A percentile compares a stretch with the other conserved stretches of the same genome.
These are phyloP conservation scores for Myriosclerotinia scirpicola DNA, from an alignment of 2,329 filamentous ascomycete species.

Conservation along the genomic window DNA sequence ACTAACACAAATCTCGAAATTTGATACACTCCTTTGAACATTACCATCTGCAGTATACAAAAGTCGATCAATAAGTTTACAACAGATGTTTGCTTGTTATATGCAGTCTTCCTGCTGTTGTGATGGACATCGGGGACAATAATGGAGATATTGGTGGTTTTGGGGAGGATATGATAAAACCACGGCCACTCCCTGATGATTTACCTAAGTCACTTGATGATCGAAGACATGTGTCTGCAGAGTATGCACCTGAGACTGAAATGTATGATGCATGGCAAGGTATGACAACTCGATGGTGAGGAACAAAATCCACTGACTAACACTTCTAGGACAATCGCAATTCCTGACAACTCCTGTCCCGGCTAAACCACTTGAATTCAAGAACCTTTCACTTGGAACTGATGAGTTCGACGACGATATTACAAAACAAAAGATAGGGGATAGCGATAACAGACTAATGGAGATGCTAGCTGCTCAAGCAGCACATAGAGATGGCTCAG, in stretches of 20 bases:
- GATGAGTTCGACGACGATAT: constrained; percentile 64
- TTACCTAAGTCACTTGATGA: constrained; percentile 91
- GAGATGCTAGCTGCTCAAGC: constrained; percentile 95
- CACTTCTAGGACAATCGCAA: constrained; percentile 78
- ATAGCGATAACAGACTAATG: constrained; percentile 86
- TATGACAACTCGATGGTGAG: constrained; percentile 39
- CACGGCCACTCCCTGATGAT: constrained; percentile 69
- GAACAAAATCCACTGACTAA: constrained; percentile 28
- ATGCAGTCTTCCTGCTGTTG: constrained; percentile 40
- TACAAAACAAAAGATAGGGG: constrained; percentile 57
- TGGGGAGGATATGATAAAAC: constrained; percentile 42
- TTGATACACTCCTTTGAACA: constrained; percentile 7
- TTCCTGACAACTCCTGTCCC: constrained; percentile 85
- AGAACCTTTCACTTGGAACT: constrained; percentile 79
- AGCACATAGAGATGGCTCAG: constrained; percentile 72
- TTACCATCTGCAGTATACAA: not conserved
- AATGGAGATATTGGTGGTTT: constrained; percentile 42
- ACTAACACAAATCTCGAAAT: not conserved
- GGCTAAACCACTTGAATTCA: constrained; percentile 80
- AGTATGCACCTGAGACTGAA: constrained; percentile 78
- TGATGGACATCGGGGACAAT: constrained; percentile 61
- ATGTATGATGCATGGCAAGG: constrained; percentile 99
- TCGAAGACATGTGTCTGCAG: constrained; percentile 64
- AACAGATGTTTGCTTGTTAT: constrained; percentile 33
- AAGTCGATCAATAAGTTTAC: not conserved